Evolutionary conservation across 2,329 filamentous ascomycete species (phyloP), one percentile per base, ranked within the genome.

Genomic region (Ceratocystis smalleyi): DNA sequence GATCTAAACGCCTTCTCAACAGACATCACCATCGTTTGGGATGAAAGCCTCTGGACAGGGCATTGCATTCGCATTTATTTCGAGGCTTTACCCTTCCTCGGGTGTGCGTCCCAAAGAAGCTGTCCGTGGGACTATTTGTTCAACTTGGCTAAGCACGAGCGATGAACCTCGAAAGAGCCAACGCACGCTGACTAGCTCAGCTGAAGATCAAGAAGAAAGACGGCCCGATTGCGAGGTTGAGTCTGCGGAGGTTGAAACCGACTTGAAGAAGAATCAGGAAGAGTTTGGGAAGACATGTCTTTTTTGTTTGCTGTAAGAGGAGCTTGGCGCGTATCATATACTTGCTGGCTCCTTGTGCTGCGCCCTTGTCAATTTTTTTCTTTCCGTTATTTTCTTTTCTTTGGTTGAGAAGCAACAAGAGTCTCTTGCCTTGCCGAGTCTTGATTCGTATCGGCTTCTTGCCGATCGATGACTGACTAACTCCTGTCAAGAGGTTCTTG

Each of bases 251-350:
- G 55, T 55, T 49, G n/a, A 40, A 40, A 30, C 62, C 40, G 55
- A 61, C 54, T 64, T 64, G 54, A 64, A 64, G 40, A 64, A 64
- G 62, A 64, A 59, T 27, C 43, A 64, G 62, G 45, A 64, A 64
- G 51, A 64, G 43, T 47, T 49, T 57, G n/a, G 55, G 62, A 64
- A 64, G 43, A 64, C 40, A 40, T 60, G 62, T 12, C 10, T 40
- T 40, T 40, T 40, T 40, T 12, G 10, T 40, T 12, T 40, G 35
- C 35, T 40, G 35, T 40, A 40, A 40, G 10, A 40, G 35, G 35
- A 40, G 35, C 35, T 40, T 40, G 35, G 35, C 35, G 35, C 2
- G 35, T 40, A 40, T 40, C 35, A 40, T 40, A 12, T 40, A 40
- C 35, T 40, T 15, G 35, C 35, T 40, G 10, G 35, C 35, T 40